Evolutionary conservation across 352 stramenopile genomes (phyloP).

Genomic region (Phytophthora macrochlamydospora): DNA sequence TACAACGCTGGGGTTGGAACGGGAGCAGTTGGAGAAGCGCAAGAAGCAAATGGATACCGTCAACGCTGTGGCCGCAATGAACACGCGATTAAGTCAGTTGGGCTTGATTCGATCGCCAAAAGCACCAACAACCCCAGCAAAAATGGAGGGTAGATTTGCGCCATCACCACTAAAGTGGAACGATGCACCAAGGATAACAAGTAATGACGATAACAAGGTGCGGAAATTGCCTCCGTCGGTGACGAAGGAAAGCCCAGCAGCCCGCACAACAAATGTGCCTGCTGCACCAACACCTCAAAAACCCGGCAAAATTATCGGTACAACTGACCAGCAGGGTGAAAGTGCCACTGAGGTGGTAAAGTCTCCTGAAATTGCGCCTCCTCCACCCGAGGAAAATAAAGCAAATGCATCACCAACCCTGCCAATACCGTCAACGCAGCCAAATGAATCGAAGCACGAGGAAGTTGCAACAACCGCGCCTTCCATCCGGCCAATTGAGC

Average conservation of each 20-base stretch:
- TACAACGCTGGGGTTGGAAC: conserved; percentile 62
- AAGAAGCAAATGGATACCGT: conserved; percentile 77
- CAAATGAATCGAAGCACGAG: background rate
- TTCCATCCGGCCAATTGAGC: background rate
- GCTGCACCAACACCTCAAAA: too few species aligned
- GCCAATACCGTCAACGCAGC: too few species aligned
- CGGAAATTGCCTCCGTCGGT: background rate
- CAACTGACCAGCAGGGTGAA: conserved; percentile 4
- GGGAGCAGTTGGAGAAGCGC: conserved; percentile 71
- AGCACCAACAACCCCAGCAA: conserved; percentile 4
- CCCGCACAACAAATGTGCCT: too few species aligned
- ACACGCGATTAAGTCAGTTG: conserved; percentile 63
- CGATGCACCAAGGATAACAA: background rate
- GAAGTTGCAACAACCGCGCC: background rate
- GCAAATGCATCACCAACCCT: too few species aligned
- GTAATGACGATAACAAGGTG: background rate
- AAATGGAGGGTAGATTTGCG: background rate
- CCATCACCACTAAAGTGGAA: background rate
- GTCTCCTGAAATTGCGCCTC: conserved; percentile 37
- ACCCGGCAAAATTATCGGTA: background rate
- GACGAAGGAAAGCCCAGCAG: background rate
- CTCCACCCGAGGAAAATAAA: background rate
- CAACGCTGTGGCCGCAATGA: conserved; percentile 80
- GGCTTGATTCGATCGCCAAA: conserved; percentile 44
- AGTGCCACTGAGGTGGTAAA: conserved; percentile 58